These are phyloP conservation scores for Clohesyomyces aquaticus DNA, from an alignment of 495 filamentous ascomycete species.

Conservation along the genomic window DNA sequence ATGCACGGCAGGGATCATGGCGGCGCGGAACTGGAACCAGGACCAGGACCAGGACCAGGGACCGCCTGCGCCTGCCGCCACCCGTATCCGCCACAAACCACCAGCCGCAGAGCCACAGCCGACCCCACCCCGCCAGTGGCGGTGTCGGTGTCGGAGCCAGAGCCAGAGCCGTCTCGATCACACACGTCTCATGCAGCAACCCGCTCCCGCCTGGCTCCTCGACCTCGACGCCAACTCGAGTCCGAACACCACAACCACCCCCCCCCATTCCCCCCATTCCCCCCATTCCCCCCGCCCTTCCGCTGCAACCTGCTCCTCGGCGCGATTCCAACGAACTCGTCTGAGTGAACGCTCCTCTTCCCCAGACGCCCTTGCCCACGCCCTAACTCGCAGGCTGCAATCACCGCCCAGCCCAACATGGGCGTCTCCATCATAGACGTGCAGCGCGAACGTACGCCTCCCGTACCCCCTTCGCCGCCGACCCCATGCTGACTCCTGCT, in stretches of 20 bases:
- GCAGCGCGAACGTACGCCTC: conserved; percentile 45
- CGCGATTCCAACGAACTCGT: neutral
- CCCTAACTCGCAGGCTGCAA: conserved; percentile 19
- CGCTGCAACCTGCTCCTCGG: neutral
- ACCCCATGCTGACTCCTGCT: conserved; percentile 16
- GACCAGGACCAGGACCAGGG: neutral
- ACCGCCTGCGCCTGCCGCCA: neutral
- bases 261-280: neutral
- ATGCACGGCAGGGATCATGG: neutral
- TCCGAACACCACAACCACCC: neutral
- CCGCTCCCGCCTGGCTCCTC: no score
- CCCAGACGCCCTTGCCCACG: no score
- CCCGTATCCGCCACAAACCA: neutral
- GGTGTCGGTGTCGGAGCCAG: no score
- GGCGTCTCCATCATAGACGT: conserved; percentile 48
- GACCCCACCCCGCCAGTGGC: no score
- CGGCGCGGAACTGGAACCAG: conserved; percentile 1
- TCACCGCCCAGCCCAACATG: conserved; percentile 42
- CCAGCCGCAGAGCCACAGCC: no score
- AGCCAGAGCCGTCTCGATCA: no score
- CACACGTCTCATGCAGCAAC: no score
- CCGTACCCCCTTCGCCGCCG: neutral
- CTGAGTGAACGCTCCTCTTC: neutral
- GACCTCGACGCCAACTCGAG: neutral
- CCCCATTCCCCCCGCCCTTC: no score